These are phyloP conservation scores for Daldinia concentrica DNA, from an alignment of 495 filamentous ascomycete genomes.

Conservation along the genomic window DNA sequence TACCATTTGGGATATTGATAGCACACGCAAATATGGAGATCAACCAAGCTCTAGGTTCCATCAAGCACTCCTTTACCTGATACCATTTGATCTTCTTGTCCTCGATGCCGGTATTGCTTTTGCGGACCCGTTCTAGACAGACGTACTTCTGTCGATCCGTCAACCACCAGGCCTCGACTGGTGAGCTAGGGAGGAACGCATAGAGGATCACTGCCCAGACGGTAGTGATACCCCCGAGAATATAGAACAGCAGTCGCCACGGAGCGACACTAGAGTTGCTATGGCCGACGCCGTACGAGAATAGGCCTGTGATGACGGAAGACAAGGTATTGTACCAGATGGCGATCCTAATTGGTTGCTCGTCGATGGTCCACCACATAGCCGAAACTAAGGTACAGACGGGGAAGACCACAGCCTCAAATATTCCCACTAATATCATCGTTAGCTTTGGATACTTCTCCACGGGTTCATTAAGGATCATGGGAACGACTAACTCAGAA, in stretches of 20 bases:
- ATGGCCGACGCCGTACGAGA: conserved; percentile 37
- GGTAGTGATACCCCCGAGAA: conserved; percentile 57
- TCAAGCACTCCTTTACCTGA: conserved; percentile 65
- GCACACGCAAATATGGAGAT: conserved; percentile 65
- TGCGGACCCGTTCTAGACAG: conserved; percentile 37
- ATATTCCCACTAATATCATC: conserved; percentile 14
- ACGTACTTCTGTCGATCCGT: conserved; percentile 49
- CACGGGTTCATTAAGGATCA: not conserved
- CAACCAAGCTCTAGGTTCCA: conserved; percentile 67
- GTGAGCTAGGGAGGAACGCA: conserved; percentile 65
- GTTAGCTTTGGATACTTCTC: not conserved
- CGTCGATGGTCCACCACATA: conserved; percentile 31
- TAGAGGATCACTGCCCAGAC: conserved; percentile 64
- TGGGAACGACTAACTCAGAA: conserved; percentile 10
- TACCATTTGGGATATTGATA: conserved; percentile 60
- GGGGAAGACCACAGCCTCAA: conserved; percentile 33
- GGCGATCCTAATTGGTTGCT: conserved; percentile 45
- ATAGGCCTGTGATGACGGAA: conserved; percentile 47
- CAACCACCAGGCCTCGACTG: conserved; percentile 55
- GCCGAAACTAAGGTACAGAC: conserved; percentile 31
- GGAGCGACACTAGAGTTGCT: conserved; percentile 32
- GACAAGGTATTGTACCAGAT: conserved; percentile 63
- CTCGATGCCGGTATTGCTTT: conserved; percentile 51
- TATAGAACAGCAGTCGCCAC: conserved; percentile 57
- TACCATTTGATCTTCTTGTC: conserved; percentile 62